Percentiles rank a stretch among this genome's conserved stretches.
Evolutionary conservation across 2,329 filamentous ascomycete species (phyloP).

Genomic region (Spiromastix sp.): DNA sequence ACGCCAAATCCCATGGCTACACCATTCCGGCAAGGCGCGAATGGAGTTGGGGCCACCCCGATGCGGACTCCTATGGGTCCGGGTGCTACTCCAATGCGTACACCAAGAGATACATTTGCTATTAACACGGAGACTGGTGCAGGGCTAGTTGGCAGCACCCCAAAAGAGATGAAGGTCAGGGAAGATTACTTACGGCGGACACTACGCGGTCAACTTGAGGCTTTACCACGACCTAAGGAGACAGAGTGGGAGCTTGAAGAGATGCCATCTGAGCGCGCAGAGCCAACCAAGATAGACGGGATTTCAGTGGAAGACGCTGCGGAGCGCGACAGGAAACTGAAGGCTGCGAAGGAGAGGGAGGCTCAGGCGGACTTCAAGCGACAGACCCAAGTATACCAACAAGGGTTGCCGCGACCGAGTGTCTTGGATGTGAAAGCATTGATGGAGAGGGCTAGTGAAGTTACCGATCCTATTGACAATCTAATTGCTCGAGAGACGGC

Average conservation of each 20-base stretch:
- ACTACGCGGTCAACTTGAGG: slow-evolving; percentile 55
- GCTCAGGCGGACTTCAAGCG: slow-evolving; percentile 63
- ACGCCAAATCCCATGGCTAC: slow-evolving; percentile 95
- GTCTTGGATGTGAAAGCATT: slow-evolving; percentile 61
- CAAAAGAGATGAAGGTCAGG: slow-evolving; percentile 61
- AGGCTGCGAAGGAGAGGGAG: slow-evolving; percentile 51
- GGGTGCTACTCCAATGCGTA: slow-evolving; percentile 76
- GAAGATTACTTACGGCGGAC: slow-evolving; percentile 59
- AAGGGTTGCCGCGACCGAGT: slow-evolving; percentile 65
- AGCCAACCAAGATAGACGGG: slow-evolving; percentile 42
- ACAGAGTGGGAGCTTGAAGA: slow-evolving; percentile 84
- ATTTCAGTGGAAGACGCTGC: slow-evolving; percentile 57
- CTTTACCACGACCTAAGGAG: slow-evolving; percentile 85
- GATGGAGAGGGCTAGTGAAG: slow-evolving; percentile 49
- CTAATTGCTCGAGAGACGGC: slow-evolving; percentile 70
- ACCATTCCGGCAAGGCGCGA: slow-evolving; percentile 56
- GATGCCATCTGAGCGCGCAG: slow-evolving; percentile 69
- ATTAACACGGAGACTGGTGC: slow-evolving; percentile 63
- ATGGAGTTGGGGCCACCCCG: slow-evolving; percentile 58
- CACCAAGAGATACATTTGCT: slow-evolving; percentile 76
- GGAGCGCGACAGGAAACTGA: slow-evolving; percentile 63
- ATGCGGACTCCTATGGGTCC: slow-evolving; percentile 48
- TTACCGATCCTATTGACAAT: slow-evolving; percentile 54
- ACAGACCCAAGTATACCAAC: slow-evolving; percentile 86
- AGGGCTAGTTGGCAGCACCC: slow-evolving; percentile 62